phyloP scores from a whole-genome alignment of 176 grass and related monocot species.

The Leersia perrieri region DNA sequence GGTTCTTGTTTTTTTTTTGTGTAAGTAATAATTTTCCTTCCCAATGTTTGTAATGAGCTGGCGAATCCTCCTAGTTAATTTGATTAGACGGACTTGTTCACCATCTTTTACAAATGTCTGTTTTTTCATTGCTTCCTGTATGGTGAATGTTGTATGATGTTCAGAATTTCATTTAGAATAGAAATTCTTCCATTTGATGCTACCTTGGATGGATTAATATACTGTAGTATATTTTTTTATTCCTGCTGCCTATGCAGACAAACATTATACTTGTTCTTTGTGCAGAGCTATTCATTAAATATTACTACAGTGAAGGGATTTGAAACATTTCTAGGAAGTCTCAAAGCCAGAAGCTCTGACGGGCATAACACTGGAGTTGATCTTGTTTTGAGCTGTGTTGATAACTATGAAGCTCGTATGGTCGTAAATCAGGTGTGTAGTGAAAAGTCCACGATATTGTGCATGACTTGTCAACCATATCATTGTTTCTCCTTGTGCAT shows the following conservation, averaged over 20 bases:
- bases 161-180: background rate
- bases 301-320: constrained; percentile 96
- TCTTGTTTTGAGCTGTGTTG: constrained; percentile 97
- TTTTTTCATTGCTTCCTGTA: background rate
- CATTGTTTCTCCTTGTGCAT: background rate
- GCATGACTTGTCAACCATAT: constrained; percentile 2
- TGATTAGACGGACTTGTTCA: background rate
- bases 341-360: constrained; percentile 49
- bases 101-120: background rate
- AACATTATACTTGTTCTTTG: background rate
- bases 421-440: constrained; percentile 85
- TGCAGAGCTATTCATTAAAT: constrained; percentile 90
- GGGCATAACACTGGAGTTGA: constrained; percentile 62
- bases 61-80: background rate
- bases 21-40: too few relatives aligned
- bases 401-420: constrained; percentile 99
- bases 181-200: background rate
- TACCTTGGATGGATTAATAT: constrained; percentile 13
- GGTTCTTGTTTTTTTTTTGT: background rate
- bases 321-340: constrained; percentile 75
- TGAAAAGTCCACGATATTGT: constrained; percentile 10
- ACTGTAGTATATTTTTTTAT: constrained; percentile 19
- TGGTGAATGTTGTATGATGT: background rate
- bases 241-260: background rate
- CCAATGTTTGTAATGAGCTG: background rate